Percentiles rank a stretch among this genome's conserved stretches.
phyloP scores from a whole-genome alignment of 139 green algal species.

The Chlorella sorokiniana region DNA sequence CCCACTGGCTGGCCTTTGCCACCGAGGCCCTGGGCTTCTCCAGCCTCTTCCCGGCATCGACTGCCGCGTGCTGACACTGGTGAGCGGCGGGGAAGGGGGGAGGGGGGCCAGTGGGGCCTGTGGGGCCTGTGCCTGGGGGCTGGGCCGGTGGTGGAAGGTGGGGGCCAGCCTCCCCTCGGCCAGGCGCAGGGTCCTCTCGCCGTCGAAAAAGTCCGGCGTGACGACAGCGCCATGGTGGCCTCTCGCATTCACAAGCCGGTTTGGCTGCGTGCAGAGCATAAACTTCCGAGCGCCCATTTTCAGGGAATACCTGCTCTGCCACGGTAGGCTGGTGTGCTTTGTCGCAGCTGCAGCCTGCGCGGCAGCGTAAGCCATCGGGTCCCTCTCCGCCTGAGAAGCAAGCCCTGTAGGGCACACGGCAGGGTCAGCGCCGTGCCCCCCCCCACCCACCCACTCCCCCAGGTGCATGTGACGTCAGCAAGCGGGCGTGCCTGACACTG shows the following conservation, averaged over 20 bases:
- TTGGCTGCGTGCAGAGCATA: conserved; percentile 15
- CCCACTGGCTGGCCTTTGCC: conserved; percentile 27
- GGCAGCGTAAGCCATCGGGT: background rate
- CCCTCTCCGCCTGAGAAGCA: background rate
- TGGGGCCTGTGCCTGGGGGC: too few species aligned
- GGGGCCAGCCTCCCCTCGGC: too few species aligned
- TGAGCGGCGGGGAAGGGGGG: background rate
- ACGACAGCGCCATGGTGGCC: too few species aligned
- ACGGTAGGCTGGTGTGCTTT: background rate
- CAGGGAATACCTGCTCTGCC: conserved; percentile 37
- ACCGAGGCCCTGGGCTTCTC: conserved; percentile 35
- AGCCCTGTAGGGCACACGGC: too few species aligned
- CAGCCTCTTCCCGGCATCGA: conserved; percentile 46
- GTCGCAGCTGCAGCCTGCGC: background rate
- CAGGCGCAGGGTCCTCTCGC: too few species aligned
- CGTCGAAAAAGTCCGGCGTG: too few species aligned
- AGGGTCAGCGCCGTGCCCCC: too few species aligned
- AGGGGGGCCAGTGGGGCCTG: background rate
- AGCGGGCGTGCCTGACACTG: conserved; percentile 26
- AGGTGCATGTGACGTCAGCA: conserved; percentile 32
- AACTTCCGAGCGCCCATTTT: conserved; percentile 39
- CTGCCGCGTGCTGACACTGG: conserved; percentile 26
- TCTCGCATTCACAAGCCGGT: background rate
- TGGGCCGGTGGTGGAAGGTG: too few species aligned
- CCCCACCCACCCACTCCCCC: background rate